A percentile compares a stretch with the other conserved stretches of the same genome.
These are phyloP conservation scores for Fusarium pininemorale DNA, from an alignment of 2,329 filamentous ascomycete species.

Conservation along the genomic window DNA sequence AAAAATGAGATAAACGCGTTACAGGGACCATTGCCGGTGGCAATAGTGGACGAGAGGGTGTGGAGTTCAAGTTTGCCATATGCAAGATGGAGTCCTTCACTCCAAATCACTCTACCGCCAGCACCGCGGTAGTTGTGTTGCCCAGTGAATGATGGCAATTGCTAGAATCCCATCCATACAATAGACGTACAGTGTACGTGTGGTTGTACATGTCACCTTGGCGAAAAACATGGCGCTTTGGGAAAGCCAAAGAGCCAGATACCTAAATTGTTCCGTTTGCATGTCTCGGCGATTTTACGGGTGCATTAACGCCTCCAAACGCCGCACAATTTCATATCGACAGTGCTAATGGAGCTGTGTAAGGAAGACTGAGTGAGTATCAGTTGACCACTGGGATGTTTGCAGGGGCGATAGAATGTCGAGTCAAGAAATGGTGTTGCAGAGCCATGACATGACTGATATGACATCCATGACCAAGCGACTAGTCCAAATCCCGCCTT, in stretches of 20 bases:
- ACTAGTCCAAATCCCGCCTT: conserved; percentile 4
- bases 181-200: background rate
- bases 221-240: conserved; percentile 19
- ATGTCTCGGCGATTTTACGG: conserved; percentile 43
- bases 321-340: conserved; percentile 11
- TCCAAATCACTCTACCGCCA: background rate
- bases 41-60: conserved; percentile 2
- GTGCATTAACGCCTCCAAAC: conserved; percentile 34
- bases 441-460: conserved; percentile 13
- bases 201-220: background rate
- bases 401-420: background rate
- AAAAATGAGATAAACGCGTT: background rate
- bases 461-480: conserved; percentile 13
- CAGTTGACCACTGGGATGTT: conserved; percentile 3
- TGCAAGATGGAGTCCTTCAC: conserved; percentile 3
- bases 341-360: background rate
- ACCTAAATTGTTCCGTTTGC: conserved; percentile 26
- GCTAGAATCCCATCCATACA: conserved; percentile 38
- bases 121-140: conserved; percentile 2
- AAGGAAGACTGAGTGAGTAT: background rate
- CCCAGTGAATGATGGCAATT: conserved; percentile 33
- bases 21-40: background rate
- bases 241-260: conserved; percentile 13
- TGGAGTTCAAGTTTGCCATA: background rate
- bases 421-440: conserved; percentile 15